Evolutionary conservation across 2,329 filamentous ascomycete genomes (phyloP).

Genomic region (Botrytis sinoallii): DNA sequence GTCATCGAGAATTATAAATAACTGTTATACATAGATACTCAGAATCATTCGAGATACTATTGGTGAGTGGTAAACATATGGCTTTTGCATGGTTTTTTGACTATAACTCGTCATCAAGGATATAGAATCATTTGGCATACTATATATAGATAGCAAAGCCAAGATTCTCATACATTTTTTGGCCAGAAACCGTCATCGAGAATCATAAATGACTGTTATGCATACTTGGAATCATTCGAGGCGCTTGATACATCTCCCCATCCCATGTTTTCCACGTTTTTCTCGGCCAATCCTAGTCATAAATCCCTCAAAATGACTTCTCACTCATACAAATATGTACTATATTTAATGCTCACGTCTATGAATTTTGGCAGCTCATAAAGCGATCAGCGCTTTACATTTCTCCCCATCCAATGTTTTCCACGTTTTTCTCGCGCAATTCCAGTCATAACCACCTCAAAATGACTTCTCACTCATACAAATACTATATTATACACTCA

Average conservation of each 20-base stretch:
- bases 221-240: background rate
- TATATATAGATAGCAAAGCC: background rate
- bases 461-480: no score
- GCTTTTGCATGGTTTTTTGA: no score
- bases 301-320: background rate
- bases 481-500: background rate
- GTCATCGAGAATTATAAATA: no score
- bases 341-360: background rate
- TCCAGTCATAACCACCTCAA: background rate
- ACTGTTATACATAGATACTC: no score
- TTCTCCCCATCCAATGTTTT: background rate
- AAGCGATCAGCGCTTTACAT: no score
- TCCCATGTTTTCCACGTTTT: background rate
- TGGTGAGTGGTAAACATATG: rapidly evolving
- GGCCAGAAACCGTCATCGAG: background rate
- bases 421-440: background rate
- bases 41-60: no score
- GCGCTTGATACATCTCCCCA: background rate
- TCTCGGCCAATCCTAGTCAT: background rate
- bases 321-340: no score
- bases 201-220: background rate
- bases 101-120: no score
- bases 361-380: background rate
- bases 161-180: background rate
- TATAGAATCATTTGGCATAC: no score